Percentiles rank a stretch among this genome's conserved stretches.
Evolutionary conservation across 768 basidiomycete genomes (phyloP).

Genomic region (Cantharellus cinnabarinus): DNA sequence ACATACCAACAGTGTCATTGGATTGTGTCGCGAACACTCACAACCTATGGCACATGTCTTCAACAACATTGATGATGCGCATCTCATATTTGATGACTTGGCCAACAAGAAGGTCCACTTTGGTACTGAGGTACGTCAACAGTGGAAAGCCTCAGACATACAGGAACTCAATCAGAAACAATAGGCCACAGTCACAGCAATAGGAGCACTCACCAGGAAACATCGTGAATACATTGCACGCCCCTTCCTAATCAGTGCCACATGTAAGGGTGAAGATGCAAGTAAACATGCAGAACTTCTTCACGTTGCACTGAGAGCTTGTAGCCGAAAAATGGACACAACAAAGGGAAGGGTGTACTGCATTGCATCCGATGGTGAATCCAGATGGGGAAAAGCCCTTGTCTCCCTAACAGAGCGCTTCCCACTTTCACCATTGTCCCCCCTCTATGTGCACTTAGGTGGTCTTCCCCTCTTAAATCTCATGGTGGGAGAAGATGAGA

Average conservation of each 20-base stretch:
- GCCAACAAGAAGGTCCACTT: background rate
- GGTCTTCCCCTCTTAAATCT: constrained; percentile 14
- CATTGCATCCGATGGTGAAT: constrained; percentile 18
- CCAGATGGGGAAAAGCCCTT: constrained; percentile 14
- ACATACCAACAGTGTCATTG: too few species aligned
- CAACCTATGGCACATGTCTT: too few species aligned
- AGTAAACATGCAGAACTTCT: constrained; percentile 11
- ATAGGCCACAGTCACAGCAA: background rate
- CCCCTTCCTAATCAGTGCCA: constrained; percentile 12
- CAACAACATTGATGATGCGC: background rate
- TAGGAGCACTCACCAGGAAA: background rate
- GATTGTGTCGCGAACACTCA: too few species aligned
- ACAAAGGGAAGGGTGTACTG: background rate
- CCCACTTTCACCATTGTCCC: constrained; percentile 10
- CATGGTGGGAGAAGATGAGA: constrained; percentile 18
- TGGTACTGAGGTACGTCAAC: background rate
- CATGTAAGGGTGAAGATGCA: constrained; percentile 14
- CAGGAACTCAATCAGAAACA: too few species aligned
- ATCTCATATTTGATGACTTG: background rate
- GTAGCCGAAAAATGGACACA: background rate
- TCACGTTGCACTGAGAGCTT: background rate
- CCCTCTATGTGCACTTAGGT: constrained; percentile 12
- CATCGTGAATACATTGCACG: constrained; percentile 12
- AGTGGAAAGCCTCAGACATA: too few species aligned
- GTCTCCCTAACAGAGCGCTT: constrained; percentile 12